A percentile compares a stretch with the other conserved stretches of the same genome.
Conservation (phyloP, 106 monocot species). For the Iris macrosiphon region DNA sequence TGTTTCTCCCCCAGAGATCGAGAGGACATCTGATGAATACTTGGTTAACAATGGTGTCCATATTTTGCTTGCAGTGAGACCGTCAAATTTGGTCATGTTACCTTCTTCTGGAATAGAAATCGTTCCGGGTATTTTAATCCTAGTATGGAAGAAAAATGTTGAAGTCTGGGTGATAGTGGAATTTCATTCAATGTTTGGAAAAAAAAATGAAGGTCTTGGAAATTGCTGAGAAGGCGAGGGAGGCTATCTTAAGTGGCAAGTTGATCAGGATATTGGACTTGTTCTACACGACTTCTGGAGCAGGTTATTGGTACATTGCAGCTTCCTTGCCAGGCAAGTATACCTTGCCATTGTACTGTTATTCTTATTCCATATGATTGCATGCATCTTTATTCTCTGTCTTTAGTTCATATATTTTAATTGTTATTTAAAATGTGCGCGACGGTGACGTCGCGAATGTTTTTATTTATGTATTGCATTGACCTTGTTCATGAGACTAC, state of each 20-base stretch:
- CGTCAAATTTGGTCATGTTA: conserved; percentile 93
- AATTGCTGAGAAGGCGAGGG: conserved; percentile 75
- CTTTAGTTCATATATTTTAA: no score
- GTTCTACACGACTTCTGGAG: no score
- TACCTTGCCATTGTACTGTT: no score
- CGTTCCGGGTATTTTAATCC: conserved; percentile 80
- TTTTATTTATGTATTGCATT: no score
- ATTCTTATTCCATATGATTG: no score
- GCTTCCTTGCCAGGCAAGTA: no score
- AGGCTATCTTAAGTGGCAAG: conserved; percentile 73
- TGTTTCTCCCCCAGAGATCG: conserved; percentile 93
- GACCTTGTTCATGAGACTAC: no score
- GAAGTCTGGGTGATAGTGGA: conserved; percentile 83
- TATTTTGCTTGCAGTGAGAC: conserved; percentile 97
- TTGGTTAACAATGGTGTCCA: conserved; percentile 81
- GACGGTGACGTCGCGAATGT: no score
- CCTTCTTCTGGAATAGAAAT: conserved; percentile 95
- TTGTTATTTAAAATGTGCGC: no score
- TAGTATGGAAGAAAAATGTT: conserved; percentile 69
- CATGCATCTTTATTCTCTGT: no score
- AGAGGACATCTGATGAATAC: conserved; percentile 96
- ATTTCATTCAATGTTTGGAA: conserved; percentile 76
- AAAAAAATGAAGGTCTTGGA: conserved; percentile 87
- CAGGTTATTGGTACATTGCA: no score
- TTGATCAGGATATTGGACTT: no score